A percentile compares a stretch with the other conserved stretches of the same genome.
These are phyloP conservation scores for Penicillium antarcticum DNA, from an alignment of 495 filamentous ascomycete genomes.

Conservation along the genomic window DNA sequence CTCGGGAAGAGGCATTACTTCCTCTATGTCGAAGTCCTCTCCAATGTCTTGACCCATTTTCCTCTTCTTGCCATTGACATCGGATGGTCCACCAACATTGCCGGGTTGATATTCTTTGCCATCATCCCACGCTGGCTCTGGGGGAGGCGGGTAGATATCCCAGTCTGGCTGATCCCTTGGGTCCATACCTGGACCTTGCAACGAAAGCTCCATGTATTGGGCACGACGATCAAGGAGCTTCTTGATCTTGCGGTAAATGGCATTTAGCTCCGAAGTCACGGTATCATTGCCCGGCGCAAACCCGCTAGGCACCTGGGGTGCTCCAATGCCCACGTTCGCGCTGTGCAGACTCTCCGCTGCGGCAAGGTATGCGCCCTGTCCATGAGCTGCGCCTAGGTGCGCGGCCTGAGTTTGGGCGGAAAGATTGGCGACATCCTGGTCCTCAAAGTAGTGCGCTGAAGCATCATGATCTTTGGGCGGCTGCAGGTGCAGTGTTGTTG, in stretches of 20 bases:
- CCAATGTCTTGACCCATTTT: conserved; percentile 92
- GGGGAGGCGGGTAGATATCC: conserved; percentile 87
- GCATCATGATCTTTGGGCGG: conserved; percentile 1
- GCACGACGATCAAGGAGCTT: conserved; percentile 78
- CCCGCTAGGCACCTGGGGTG: conserved; percentile 37
- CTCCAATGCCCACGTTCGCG: conserved; percentile 47
- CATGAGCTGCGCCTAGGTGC: conserved; percentile 45
- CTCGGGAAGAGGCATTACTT: conserved; percentile 67
- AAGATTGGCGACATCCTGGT: conserved; percentile 39
- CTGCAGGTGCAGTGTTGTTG: conserved; percentile 7
- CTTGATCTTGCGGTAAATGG: conserved; percentile 85
- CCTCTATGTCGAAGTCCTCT: conserved; percentile 81
- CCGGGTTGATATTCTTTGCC: conserved; percentile 49
- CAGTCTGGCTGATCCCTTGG: conserved; percentile 81
- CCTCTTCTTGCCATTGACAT: conserved; percentile 50
- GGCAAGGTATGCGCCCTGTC: conserved; percentile 42
- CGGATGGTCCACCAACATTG: conserved; percentile 15
- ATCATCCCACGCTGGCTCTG: conserved; percentile 84
- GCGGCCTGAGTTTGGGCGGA: conserved; percentile 42
- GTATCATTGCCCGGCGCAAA: conserved; percentile 60
- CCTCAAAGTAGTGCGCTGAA: conserved; percentile 13
- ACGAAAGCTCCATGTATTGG: conserved; percentile 84
- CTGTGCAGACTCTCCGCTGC: conserved; percentile 48
- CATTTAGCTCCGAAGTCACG: conserved; percentile 74
- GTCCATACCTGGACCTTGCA: conserved; percentile 76